Evolutionary conservation across 202 grass and related monocot genomes (phyloP).

Genomic region (Elaeis oleifera): DNA sequence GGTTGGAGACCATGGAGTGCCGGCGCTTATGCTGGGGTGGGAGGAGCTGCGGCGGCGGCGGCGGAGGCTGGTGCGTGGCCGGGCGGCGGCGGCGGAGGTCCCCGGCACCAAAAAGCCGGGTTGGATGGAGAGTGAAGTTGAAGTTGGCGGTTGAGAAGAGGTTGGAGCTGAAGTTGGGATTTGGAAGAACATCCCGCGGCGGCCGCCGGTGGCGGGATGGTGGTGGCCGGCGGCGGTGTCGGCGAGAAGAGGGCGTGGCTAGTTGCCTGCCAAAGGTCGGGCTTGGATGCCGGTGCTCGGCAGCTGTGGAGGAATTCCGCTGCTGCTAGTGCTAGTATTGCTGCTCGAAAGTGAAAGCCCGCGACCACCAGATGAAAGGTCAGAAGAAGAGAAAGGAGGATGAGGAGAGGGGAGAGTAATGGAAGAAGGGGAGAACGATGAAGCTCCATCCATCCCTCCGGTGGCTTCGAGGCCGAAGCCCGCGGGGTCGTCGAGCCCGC

Average conservation of each 20-base stretch:
- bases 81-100: neutral
- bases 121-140: neutral
- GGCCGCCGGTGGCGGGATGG: neutral
- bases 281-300: constrained; percentile 31
- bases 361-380: constrained; percentile 18
- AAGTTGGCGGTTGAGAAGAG: neutral
- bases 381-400: neutral
- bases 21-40: constrained; percentile 19
- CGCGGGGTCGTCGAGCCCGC: constrained; percentile 33
- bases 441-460: neutral
- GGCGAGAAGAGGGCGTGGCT: no score
- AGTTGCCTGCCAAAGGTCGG: no score
- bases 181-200: neutral
- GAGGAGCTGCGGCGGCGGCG: constrained; percentile 6
- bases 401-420: neutral
- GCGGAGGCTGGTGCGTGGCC: neutral
- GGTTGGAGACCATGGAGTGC: constrained; percentile 31
- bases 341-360: constrained; percentile 25
- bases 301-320: constrained; percentile 22
- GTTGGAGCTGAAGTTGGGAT: neutral
- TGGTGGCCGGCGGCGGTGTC: no score
- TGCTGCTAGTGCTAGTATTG: constrained; percentile 12
- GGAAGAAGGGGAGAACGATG: neutral
- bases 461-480: constrained; percentile 9
- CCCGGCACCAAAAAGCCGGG: neutral